Base-by-base conservation (phyloP, 441 rosid genomes). In the Lepidium campestre region DNA sequence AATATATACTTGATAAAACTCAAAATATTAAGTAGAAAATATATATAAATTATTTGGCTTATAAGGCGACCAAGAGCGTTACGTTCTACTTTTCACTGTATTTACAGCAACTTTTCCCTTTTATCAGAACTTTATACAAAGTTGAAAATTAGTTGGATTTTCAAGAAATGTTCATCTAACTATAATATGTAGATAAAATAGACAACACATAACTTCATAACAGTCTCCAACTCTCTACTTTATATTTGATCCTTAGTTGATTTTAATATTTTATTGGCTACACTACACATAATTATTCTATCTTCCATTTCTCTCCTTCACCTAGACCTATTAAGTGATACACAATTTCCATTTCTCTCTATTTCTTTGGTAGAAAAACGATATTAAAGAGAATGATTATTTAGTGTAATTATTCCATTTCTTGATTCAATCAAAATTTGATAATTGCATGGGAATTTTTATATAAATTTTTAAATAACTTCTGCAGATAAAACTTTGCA, bases 51-150 rank as follows among this genome's bases (percentile, higher is more conserved):
- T 48, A 17, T 40, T 29, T 52, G 45, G 53, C 31, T 23, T 48
- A 22, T 14, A 69, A 40, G 50, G 49, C 63, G 44, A 35, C 11
- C 63, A 62, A 27, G 58, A 63, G 65, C 70, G 65, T 63, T 63
- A 63, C 58, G 37, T 63, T 55, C 54, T 45, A 57, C 39, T 36
- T 62, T 44, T 4, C 64, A 62, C 63, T 19, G 65, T 46, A 25
- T 29, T 56, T 47, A 56, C 70, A 45, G 69, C 58, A 12, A 50
- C 35, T 45, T 34, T 17, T 7, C 7, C 11, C 44, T 63, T 71
- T 63, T 48, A 71, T 63, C 75, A 71, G 59, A 63, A 56, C 70
- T 71, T 63, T 56, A 47, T 56, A 19, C 37, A 40, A 71, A 58
- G 55, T 50, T 63, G 34, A 29, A 36, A 27, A 20, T 37, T 62